phyloP scores from a whole-genome alignment of 257 asterid genomes.

The Solanum lignicaule region DNA sequence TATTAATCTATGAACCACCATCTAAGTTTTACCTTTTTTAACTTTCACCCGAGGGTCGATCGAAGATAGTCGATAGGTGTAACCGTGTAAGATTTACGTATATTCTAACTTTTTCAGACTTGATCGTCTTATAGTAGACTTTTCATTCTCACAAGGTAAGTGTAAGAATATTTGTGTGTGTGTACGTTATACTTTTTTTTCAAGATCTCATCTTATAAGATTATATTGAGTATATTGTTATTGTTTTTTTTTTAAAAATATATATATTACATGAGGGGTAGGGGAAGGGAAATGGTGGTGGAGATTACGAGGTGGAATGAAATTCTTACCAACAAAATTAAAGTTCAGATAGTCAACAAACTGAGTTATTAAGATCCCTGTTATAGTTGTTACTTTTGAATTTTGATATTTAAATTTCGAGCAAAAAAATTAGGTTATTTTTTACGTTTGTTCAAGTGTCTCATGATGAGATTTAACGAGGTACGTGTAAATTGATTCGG shows the following conservation, averaged over 20 bases:
- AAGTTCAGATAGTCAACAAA: too few relatives aligned
- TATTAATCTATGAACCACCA: background rate
- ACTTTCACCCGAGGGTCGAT: background rate
- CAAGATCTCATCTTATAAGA: too few relatives aligned
- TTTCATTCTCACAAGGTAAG: too few relatives aligned
- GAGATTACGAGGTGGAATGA: background rate
- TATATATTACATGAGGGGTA: background rate
- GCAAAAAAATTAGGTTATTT: background rate
- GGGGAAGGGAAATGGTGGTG: background rate
- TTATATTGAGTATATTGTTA: too few relatives aligned
- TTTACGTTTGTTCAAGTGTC: background rate
- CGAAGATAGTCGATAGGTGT: background rate
- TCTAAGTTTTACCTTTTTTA: background rate
- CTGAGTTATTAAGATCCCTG: background rate
- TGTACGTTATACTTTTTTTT: too few relatives aligned
- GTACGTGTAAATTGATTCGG: background rate
- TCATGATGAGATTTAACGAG: background rate
- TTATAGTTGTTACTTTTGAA: background rate
- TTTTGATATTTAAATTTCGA: background rate
- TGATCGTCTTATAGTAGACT: background rate
- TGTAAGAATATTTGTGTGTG: too few relatives aligned
- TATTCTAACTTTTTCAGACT: too few relatives aligned
- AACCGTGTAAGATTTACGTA: too few relatives aligned
- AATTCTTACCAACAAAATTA: too few relatives aligned
- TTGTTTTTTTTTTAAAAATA: too few relatives aligned